Evolutionary conservation across 768 basidiomycete species (phyloP).

Genomic region (Tephrocybe sp.): DNA sequence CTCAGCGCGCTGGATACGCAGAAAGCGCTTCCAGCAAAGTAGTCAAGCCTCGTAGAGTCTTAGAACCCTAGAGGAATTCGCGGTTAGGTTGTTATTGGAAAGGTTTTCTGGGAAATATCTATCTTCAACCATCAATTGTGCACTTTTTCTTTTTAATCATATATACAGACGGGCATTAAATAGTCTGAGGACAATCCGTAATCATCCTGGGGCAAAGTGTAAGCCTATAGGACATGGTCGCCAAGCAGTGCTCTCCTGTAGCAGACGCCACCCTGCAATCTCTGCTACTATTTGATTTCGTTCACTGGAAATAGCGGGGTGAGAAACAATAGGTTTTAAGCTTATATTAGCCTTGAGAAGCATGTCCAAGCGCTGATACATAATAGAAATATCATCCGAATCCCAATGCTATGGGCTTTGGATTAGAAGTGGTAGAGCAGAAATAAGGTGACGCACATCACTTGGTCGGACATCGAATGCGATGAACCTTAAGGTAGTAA

Average conservation of each 20-base stretch:
- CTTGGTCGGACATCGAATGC: constrained; percentile 12
- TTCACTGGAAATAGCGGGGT: neutral
- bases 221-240: constrained; percentile 70
- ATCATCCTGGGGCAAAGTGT: constrained; percentile 21
- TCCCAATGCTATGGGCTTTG: constrained; percentile 45
- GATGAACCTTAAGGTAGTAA: constrained; percentile 22
- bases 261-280: constrained; percentile 53
- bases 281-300: neutral
- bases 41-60: too few relatives aligned
- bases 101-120: too few relatives aligned
- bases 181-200: neutral
- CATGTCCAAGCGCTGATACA: constrained; percentile 51
- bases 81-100: too few relatives aligned
- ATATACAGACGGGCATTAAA: too few relatives aligned
- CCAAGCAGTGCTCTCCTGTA: constrained; percentile 50
- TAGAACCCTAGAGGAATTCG: too few relatives aligned
- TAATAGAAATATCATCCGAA: constrained; percentile 46
- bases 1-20: too few relatives aligned
- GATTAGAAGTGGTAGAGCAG: neutral
- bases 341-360: constrained; percentile 26
- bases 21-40: too few relatives aligned
- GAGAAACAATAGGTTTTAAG: constrained; percentile 5
- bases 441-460: constrained; percentile 20
- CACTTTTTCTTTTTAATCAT: too few relatives aligned
- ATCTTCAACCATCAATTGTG: too few relatives aligned